Base-by-base conservation (phyloP, 345 rosid species). In the Chamaenerion angustifolium region DNA sequence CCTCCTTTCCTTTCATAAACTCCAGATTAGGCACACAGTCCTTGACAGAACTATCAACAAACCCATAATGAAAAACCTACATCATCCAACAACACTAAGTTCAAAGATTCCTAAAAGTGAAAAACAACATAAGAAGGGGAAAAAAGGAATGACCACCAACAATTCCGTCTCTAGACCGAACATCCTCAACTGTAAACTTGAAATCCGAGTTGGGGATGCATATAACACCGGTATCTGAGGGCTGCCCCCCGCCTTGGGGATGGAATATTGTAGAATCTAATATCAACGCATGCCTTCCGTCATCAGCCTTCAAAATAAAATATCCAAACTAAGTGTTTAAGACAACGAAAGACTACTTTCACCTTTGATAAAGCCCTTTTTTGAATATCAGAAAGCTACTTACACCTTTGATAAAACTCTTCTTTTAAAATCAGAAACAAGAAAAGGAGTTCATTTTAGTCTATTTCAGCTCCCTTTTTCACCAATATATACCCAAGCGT, bases 171-270 rank as follows among this genome's bases (percentile, higher is more conserved):
- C 58, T 82, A 25, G 72, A 76, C 68, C 95, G 79, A 77, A 82
- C 97, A 72, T 84, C 92, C 46, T 71, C 83, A 25, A 88, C 87
- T 14, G 68, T 49, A 59, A 82, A 82, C 41, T 72, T 78, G 64
- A 45, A 40, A 23, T 58, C 62, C 11, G 66, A 69, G 64, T 54
- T 67, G 10, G 58, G 10, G 55, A 56, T 41, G 11, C 53, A 21
- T 56, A 88, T 65, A 41, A 65, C 56, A 35, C 97, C 97, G 8
- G 76, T 76, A 59, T 88, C 97, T 0, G 93, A 63, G 0, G 93
- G 97, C 66, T 88, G 95, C 40, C 95, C 95, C 1, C 97, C 97
- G 16, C 97, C 97, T 77, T 88, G 97, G 16, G 97, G 97, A 55
- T 88, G 81, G 67, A 88, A 88, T 48, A 88, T 70, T 4, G 97